A percentile compares a stretch with the other conserved stretches of the same genome.
These are phyloP conservation scores for Boletus rubropictus DNA, from an alignment of 768 basidiomycete genomes.

Conservation along the genomic window DNA sequence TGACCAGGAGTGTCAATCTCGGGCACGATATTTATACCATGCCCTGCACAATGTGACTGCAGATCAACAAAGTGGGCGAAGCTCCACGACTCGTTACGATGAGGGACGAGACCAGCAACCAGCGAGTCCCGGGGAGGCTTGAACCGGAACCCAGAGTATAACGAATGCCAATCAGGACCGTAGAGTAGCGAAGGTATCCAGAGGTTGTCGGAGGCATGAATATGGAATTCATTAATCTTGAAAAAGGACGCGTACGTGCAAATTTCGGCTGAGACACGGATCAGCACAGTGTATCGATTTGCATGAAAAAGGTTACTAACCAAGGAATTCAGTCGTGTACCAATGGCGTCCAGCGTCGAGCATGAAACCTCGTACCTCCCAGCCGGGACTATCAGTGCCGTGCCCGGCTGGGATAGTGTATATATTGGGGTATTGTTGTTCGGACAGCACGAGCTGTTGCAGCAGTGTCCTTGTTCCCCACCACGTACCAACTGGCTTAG, in stretches of 20 bases:
- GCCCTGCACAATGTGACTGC: constrained; percentile 34
- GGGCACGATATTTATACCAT: constrained; percentile 37
- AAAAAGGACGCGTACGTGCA: constrained; percentile 43
- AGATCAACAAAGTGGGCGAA: constrained; percentile 27
- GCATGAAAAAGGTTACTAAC: constrained; percentile 15
- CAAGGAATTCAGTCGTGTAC: constrained; percentile 36
- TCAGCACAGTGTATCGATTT: neutral
- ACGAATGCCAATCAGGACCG: constrained; percentile 34
- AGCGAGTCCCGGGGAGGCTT: constrained; percentile 32
- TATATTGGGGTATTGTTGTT: neutral
- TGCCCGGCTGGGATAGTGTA: constrained; percentile 30
- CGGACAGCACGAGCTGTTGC: constrained; percentile 34
- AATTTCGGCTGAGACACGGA: constrained; percentile 31
- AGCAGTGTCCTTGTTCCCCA: constrained; percentile 42
- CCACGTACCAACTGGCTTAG: constrained; percentile 35
- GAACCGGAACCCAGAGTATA: constrained; percentile 41
- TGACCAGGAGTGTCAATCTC: constrained; percentile 44
- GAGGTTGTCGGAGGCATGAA: constrained; percentile 40
- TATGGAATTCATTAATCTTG: constrained; percentile 40
- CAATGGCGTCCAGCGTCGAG: constrained; percentile 43
- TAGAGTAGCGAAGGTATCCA: constrained; percentile 39
- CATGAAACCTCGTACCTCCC: constrained; percentile 44
- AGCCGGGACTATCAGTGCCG: constrained; percentile 37
- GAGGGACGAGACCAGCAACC: constrained; percentile 32
- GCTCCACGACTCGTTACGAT: constrained; percentile 39